Evolutionary conservation across 768 basidiomycete species (phyloP).

Genomic region (Trametes punicea): DNA sequence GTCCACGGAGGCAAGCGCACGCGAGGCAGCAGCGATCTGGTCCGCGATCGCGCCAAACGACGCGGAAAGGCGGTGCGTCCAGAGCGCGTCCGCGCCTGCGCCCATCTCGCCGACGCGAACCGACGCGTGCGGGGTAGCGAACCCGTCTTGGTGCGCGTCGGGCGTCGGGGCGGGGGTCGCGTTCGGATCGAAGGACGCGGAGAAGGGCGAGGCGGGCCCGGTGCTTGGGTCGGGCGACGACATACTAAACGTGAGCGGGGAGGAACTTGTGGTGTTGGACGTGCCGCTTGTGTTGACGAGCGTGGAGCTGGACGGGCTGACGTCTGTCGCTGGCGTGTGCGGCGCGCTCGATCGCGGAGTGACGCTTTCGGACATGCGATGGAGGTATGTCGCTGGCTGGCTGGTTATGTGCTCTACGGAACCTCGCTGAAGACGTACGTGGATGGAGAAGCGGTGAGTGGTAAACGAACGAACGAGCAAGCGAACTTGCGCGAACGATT

Average conservation of each 20-base stretch:
- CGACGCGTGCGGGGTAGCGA: not conserved
- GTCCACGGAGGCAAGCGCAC: slow-evolving; percentile 32
- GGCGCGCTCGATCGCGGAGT: not conserved
- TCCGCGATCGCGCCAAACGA: slow-evolving; percentile 40
- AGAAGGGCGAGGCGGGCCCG: slow-evolving; percentile 19
- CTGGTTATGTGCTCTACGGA: too few relatives aligned
- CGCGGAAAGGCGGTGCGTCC: slow-evolving; percentile 35
- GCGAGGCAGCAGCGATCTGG: slow-evolving; percentile 40
- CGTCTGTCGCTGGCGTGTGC: slow-evolving; percentile 25
- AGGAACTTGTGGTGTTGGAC: not conserved
- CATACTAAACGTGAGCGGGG: not conserved
- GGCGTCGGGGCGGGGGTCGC: slow-evolving; percentile 10
- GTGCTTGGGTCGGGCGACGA: not conserved
- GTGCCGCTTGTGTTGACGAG: slow-evolving; percentile 21
- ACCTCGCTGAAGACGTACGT: too few relatives aligned
- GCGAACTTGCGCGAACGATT: not conserved
- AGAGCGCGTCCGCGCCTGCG: slow-evolving; percentile 10
- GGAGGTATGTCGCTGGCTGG: not conserved
- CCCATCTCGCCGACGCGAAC: not conserved
- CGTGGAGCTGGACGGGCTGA: slow-evolving; percentile 22
- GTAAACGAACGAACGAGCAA: too few relatives aligned
- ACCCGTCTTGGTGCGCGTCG: not conserved
- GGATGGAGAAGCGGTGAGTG: not conserved
- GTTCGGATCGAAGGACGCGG: slow-evolving; percentile 25
- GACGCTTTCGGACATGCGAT: not conserved